phyloP scores from a whole-genome alignment of 2,329 filamentous ascomycete genomes.

The Dothistroma pini region DNA sequence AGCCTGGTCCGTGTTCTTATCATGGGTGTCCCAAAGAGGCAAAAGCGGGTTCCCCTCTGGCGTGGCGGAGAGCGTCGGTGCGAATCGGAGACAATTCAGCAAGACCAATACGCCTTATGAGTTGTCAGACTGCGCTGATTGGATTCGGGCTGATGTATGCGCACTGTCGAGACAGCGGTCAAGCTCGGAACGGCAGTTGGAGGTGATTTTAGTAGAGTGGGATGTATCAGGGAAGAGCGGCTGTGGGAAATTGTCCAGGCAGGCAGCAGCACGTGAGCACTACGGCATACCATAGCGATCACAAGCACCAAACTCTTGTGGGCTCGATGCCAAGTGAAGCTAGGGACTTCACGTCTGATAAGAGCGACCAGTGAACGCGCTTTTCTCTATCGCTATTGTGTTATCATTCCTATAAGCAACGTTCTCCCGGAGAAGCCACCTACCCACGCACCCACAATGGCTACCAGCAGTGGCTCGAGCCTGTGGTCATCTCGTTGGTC shows the following conservation, averaged over 20 bases:
- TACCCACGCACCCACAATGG: background rate
- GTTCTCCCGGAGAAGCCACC: background rate
- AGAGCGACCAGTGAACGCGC: background rate
- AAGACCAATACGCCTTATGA: background rate
- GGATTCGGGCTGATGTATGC: background rate
- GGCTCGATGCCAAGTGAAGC: background rate
- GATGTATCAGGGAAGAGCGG: background rate
- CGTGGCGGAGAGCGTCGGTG: background rate
- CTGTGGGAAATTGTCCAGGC: background rate
- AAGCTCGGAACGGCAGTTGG: background rate
- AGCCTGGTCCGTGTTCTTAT: background rate
- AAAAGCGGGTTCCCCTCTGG: background rate
- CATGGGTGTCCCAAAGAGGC: background rate
- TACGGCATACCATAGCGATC: background rate
- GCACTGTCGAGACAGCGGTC: background rate
- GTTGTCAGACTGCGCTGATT: background rate
- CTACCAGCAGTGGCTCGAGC: background rate
- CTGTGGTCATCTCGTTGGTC: conserved; percentile 2
- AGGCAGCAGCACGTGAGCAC: too few relatives aligned
- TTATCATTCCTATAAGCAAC: background rate
- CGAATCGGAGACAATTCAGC: background rate
- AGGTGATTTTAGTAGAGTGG: background rate
- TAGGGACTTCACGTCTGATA: conserved; percentile 1
- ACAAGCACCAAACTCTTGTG: background rate
- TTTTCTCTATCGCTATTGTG: background rate